Conservation (phyloP, 805 yeast genomes). For the Suhomyces faveliae region DNA sequence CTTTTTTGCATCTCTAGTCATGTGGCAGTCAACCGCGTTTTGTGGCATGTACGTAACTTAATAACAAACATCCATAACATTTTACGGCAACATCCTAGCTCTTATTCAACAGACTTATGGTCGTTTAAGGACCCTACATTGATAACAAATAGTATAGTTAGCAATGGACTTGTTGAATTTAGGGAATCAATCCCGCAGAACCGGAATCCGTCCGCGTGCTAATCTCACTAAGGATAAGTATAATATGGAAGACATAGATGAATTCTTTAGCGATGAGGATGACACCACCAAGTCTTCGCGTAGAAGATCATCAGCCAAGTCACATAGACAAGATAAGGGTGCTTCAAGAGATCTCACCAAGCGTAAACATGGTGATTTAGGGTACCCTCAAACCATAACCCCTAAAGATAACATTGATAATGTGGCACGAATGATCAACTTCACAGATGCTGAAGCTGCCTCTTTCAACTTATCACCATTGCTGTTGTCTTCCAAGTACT, state of each 20-base stretch:
- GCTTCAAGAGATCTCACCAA: constrained; percentile 4
- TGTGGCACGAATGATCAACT: constrained; percentile 36
- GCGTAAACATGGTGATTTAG: constrained; percentile 5
- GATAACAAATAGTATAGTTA: not conserved
- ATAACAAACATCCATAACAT: constrained; percentile 2
- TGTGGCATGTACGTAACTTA: constrained; percentile 5
- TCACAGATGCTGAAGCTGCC: constrained; percentile 31
- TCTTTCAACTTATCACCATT: constrained; percentile 32
- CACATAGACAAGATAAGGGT: not conserved
- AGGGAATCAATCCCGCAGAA: constrained; percentile 66
- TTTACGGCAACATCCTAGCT: not conserved
- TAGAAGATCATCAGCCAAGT: not conserved
- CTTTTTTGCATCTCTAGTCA: constrained; percentile 4
- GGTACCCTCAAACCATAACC: constrained; percentile 3
- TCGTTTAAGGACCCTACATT: not conserved
- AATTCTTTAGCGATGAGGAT: constrained; percentile 59
- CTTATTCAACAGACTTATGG: not conserved
- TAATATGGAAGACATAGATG: constrained; percentile 68
- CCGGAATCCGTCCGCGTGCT: constrained; percentile 52
- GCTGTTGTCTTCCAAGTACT: constrained; percentile 15
- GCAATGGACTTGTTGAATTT: constrained; percentile 42
- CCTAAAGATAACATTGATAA: constrained; percentile 20
- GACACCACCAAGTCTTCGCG: constrained; percentile 16
- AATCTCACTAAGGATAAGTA: constrained; percentile 53
- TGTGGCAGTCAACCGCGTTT: constrained; percentile 12